These are phyloP conservation scores for Exophiala sp. DNA, from an alignment of 2,329 filamentous ascomycete species.

Conservation along the genomic window DNA sequence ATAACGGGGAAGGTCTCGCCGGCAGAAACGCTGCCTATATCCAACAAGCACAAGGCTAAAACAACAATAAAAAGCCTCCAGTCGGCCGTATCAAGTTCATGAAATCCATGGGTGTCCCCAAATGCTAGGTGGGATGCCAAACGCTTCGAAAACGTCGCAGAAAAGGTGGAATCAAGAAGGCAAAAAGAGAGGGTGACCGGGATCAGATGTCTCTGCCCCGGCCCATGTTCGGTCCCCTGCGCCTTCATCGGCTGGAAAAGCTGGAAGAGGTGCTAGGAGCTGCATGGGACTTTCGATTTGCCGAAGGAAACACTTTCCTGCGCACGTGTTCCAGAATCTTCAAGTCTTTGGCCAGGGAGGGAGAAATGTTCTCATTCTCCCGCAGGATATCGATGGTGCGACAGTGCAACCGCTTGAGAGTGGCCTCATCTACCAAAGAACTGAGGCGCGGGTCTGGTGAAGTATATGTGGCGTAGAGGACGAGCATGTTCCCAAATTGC, in stretches of 20 bases:
- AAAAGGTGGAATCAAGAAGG: neutral
- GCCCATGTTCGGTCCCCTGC: neutral
- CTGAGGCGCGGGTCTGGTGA: constrained; percentile 53
- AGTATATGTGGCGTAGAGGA: constrained; percentile 74
- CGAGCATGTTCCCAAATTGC: constrained; percentile 93
- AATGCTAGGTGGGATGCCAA: constrained; percentile 6
- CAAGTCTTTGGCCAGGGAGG: constrained; percentile 67
- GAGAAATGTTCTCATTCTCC: constrained; percentile 64
- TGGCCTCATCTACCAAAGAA: constrained; percentile 50
- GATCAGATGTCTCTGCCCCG: neutral
- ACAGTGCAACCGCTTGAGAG: constrained; percentile 56
- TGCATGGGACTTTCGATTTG: constrained; percentile 7
- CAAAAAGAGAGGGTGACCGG: constrained; percentile 1
- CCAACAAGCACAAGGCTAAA: neutral
- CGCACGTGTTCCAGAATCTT: constrained; percentile 60
- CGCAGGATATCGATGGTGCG: constrained; percentile 72
- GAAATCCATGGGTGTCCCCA: constrained; percentile 3
- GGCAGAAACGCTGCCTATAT: no score
- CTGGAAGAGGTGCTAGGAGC: constrained; percentile 16
- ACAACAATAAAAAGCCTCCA: constrained; percentile 3
- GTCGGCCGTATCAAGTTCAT: constrained; percentile 12
- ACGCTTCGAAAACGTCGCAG: constrained; percentile 10
- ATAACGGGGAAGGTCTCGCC: no score
- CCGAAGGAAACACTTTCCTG: constrained; percentile 35
- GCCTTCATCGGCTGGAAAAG: constrained; percentile 18